Evolutionary conservation across 139 green algal species (phyloP).

Genomic region (Tetradesmus lagerheimii): DNA sequence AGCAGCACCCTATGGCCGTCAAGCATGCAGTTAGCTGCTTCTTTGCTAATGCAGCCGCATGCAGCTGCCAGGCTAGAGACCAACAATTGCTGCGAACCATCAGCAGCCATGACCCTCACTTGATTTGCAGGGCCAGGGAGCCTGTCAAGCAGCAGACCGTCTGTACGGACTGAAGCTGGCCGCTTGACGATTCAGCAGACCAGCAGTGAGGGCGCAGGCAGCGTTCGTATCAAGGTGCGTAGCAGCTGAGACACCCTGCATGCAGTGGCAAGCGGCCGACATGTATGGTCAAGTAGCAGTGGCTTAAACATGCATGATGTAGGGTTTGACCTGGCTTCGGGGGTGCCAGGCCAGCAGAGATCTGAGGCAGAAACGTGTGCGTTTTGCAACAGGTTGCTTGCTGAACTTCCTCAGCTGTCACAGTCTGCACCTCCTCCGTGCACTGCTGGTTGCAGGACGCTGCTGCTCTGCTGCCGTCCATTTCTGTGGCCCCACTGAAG

Average conservation of each 20-base stretch:
- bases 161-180: neutral
- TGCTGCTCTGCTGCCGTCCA: neutral
- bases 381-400: neutral
- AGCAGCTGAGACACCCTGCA: no score
- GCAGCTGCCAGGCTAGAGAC: neutral
- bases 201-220: neutral
- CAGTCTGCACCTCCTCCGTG: neutral
- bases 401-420: neutral
- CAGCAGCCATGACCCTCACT: neutral
- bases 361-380: no score
- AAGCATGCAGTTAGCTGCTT: neutral
- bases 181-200: neutral
- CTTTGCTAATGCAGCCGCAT: neutral
- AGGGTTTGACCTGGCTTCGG: no score
- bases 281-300: no score
- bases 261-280: no score
- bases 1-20: no score
- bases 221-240: neutral
- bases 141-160: neutral
- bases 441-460: neutral
- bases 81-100: neutral
- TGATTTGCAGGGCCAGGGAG: neutral
- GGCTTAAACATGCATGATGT: no score
- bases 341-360: no score
- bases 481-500: conserved; percentile 3